Evolutionary conservation across 345 rosid genomes (phyloP).

Genomic region (Sonneratia caseolaris): DNA sequence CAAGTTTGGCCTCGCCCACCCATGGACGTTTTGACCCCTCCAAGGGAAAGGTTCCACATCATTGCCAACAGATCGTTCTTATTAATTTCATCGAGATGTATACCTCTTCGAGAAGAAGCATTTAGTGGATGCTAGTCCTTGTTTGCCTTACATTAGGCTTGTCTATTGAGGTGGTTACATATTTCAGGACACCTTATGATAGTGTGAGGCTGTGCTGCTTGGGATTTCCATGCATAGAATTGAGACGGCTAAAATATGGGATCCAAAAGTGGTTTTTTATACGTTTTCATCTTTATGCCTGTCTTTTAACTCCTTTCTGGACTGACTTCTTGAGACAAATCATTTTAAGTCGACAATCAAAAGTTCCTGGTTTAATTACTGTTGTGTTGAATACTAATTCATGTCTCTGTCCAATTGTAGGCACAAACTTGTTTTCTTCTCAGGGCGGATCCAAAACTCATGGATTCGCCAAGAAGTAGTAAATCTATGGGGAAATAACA

Average conservation of each 20-base stretch:
- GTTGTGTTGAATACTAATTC: neutral
- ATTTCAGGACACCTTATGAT: neutral
- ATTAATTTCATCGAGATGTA: neutral
- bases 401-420: conserved; percentile 13
- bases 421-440: conserved; percentile 27
- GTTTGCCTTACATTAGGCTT: neutral
- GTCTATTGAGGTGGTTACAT: neutral
- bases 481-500: conserved; percentile 23
- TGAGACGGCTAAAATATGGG: neutral
- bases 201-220: neutral
- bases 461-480: conserved; percentile 23
- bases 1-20: conserved; percentile 37
- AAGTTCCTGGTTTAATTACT: neutral
- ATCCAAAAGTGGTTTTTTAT: too few relatives aligned
- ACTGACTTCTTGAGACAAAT: neutral
- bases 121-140: too few relatives aligned
- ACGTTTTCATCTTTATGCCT: too few relatives aligned
- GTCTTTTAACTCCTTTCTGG: neutral
- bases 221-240: neutral
- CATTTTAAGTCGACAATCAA: neutral
- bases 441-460: conserved; percentile 33
- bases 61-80: neutral
- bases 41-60: conserved; percentile 18
- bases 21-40: conserved; percentile 20
- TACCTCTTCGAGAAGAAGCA: neutral